Evolutionary conservation across 2,329 filamentous ascomycete species (phyloP).

Genomic region (Coniochaeta sp.): DNA sequence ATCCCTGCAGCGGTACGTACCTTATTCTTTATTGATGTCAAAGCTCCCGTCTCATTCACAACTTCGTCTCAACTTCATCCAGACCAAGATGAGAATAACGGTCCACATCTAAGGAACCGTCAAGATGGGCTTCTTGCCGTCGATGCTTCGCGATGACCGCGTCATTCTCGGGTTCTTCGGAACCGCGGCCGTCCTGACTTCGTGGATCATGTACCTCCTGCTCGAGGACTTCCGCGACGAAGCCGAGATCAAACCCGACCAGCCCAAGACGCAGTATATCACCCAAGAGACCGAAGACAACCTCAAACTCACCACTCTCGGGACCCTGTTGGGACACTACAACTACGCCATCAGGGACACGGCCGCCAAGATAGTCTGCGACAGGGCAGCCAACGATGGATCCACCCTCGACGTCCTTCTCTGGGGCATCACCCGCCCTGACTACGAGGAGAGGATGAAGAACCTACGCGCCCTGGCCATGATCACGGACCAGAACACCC

Average conservation of each 20-base stretch:
- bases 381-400: constrained; percentile 52
- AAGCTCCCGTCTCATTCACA: background rate
- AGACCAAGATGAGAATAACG: background rate
- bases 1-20: background rate
- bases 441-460: constrained; percentile 52
- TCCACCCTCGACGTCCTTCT: constrained; percentile 43
- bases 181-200: constrained; percentile 51
- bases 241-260: constrained; percentile 57
- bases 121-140: constrained; percentile 34
- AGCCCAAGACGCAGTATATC: constrained; percentile 65
- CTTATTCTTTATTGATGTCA: background rate
- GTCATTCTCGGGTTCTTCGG: constrained; percentile 46
- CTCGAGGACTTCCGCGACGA: constrained; percentile 55
- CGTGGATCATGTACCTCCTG: constrained; percentile 49
- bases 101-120: background rate
- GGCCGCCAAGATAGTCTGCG: constrained; percentile 51
- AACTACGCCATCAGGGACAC: constrained; percentile 68
- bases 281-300: constrained; percentile 70
- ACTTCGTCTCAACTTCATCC: too few relatives aligned
- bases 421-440: constrained; percentile 49
- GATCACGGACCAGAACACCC: constrained; percentile 41
- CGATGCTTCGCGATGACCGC: constrained; percentile 41
- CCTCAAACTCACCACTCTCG: constrained; percentile 57
- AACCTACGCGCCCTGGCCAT: constrained; percentile 50
- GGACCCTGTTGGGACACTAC: constrained; percentile 61